Evolutionary conservation across 371 early-diverging fungal genomes (phyloP).

Genomic region (Dinochytrium kinnereticum): DNA sequence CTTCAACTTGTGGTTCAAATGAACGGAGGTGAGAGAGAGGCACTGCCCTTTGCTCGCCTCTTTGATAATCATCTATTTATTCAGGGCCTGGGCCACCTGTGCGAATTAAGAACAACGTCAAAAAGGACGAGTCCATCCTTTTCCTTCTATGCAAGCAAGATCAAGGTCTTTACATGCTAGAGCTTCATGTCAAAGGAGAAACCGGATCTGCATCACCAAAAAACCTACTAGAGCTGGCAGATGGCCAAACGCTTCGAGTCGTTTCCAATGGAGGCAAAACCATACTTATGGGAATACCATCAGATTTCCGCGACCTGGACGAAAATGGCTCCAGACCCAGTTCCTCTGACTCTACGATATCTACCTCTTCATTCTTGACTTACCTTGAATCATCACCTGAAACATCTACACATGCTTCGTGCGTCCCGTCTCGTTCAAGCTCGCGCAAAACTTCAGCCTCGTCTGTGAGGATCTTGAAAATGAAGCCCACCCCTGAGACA

Average conservation of each 20-base stretch:
- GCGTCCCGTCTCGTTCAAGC: neutral
- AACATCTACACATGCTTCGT: conserved; percentile 14
- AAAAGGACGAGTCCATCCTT: conserved; percentile 48
- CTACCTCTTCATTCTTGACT: conserved; percentile 35
- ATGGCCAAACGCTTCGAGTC: conserved; percentile 20
- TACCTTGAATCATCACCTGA: neutral
- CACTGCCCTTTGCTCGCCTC: neutral
- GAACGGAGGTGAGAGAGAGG: conserved; percentile 46
- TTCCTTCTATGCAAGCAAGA: conserved; percentile 54
- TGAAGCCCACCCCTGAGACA: neutral
- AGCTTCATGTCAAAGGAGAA: conserved; percentile 46
- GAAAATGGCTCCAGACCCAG: conserved; percentile 19
- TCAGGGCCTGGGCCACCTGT: conserved; percentile 53
- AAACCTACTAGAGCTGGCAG: conserved; percentile 34
- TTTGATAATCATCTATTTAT: neutral
- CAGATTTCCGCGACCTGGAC: neutral
- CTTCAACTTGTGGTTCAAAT: conserved; percentile 53
- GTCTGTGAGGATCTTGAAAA: conserved; percentile 1
- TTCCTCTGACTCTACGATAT: conserved; percentile 31
- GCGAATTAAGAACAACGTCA: conserved; percentile 24
- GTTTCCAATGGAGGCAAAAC: neutral
- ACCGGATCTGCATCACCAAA: conserved; percentile 7
- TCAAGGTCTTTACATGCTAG: conserved; percentile 56
- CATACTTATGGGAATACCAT: conserved; percentile 1
- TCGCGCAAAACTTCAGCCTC: neutral